Percentiles rank a stretch among this genome's conserved stretches.
These are phyloP conservation scores for Suillus fuscotomentosus DNA, from an alignment of 768 basidiomycete species.

Conservation along the genomic window DNA sequence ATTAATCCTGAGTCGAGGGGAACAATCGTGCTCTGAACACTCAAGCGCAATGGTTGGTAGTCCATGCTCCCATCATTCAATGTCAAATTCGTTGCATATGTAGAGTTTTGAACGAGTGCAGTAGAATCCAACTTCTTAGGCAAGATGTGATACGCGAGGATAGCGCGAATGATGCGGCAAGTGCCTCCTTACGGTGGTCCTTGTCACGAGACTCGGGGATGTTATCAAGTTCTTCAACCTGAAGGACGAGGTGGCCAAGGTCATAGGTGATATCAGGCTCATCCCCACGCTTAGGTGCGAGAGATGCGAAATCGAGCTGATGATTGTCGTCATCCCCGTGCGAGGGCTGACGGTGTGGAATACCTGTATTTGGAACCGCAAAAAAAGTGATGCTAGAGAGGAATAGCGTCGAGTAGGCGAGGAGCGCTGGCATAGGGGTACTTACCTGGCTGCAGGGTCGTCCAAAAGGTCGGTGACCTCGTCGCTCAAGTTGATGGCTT, in stretches of 20 bases:
- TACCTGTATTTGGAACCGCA: conserved; percentile 46
- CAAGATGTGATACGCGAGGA: conserved; percentile 59
- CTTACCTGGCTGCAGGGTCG: conserved; percentile 37
- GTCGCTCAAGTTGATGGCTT: conserved; percentile 39
- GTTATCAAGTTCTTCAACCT: conserved; percentile 37
- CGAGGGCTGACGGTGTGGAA: conserved; percentile 28
- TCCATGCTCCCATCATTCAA: conserved; percentile 42
- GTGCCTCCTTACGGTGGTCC: conserved; percentile 49
- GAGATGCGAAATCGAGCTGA: not conserved
- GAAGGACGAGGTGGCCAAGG: conserved; percentile 12
- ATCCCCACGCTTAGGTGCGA: conserved; percentile 6
- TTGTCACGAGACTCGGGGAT: conserved; percentile 43
- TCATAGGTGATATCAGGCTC: conserved; percentile 9
- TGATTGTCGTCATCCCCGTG: not conserved
- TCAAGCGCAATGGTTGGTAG: conserved; percentile 44
- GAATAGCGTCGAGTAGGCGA: not conserved
- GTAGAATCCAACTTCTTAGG: conserved; percentile 35
- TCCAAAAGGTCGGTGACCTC: conserved; percentile 38
- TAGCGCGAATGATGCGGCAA: conserved; percentile 52
- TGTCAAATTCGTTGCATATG: conserved; percentile 47
- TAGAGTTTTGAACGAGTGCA: conserved; percentile 51
- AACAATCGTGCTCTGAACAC: conserved; percentile 32
- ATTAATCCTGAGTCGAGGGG: conserved; percentile 45
- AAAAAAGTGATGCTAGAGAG: conserved; percentile 52
- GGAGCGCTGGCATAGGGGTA: not conserved